phyloP scores from a whole-genome alignment of 2,329 filamentous ascomycete species.

The Claviceps sp. region DNA sequence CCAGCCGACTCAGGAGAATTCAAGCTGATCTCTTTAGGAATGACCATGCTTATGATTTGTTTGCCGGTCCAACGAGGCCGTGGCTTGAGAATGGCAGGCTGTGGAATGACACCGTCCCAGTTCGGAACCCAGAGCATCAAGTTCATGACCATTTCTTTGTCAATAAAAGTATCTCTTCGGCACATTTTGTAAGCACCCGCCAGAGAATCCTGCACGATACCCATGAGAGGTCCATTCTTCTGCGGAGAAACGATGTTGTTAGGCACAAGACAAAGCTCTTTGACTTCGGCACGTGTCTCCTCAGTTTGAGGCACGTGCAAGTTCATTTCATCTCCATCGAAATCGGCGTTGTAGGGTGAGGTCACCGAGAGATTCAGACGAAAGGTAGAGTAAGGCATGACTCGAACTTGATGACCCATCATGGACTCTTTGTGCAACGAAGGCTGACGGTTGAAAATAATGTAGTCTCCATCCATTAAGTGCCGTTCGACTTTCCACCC shows the following conservation, averaged over 20 bases:
- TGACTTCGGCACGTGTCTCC: conserved; percentile 89
- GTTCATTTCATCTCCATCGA: conserved; percentile 99
- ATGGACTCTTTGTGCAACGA: conserved; percentile 99
- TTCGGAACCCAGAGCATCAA: conserved; percentile 93
- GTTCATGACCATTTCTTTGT: conserved; percentile 89
- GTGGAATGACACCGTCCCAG: conserved; percentile 91
- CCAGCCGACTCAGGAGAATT: conserved; percentile 41
- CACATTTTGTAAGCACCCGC: conserved; percentile 96
- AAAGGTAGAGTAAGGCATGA: conserved; percentile 99
- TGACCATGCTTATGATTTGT: conserved; percentile 87
- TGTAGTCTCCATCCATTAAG: conserved; percentile 88
- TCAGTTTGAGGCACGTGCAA: conserved; percentile 97
- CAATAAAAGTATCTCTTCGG: conserved; percentile 80
- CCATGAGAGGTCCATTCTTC: conserved; percentile 94
- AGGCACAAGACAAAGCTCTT: conserved; percentile 92
- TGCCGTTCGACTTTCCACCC: conserved; percentile 99
- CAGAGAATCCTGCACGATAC: conserved; percentile 96
- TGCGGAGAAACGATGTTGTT: conserved; percentile 97
- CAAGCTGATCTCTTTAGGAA: conserved; percentile 76
- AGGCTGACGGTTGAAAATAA: conserved; percentile 99
- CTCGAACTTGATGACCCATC: conserved; percentile 96
- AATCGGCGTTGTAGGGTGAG: conserved; percentile 98
- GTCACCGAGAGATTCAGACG: conserved; percentile 94
- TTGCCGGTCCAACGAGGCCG: conserved; percentile 94
- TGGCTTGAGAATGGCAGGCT: conserved; percentile 88